Base-by-base conservation (phyloP, 129 eudicot species). In the Artemisia annua region DNA sequence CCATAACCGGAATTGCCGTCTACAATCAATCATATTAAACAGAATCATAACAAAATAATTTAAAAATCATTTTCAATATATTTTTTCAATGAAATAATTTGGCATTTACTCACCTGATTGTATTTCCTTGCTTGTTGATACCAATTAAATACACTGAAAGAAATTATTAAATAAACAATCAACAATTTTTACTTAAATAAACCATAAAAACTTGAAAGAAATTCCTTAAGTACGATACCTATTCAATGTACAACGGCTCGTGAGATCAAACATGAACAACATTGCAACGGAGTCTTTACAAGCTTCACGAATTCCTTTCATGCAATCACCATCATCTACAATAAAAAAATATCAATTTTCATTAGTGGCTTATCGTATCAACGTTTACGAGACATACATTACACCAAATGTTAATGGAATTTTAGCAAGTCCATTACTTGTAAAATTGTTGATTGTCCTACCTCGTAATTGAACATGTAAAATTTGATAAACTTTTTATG, bases 181-280 rank as follows among this genome's bases (percentile, higher is more conserved):
- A 35, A 39, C 39, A 35, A 53, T 19, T 15, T 3, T 9, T 18
- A 15, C 5, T 15, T 11, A 7, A 0, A 30, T 24, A 53, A 32
- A 14, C 51, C n/a, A 20, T 3, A 24, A 60, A 13, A 19, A 32
- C 7, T 16, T 22, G 39, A 32, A 32, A 32, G 39, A 48, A 30
- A 14, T 15, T 2, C 11, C 14, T 44, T 39, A 15, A 3, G 18
- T 2, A 15, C 10, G 7, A 26, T 84, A 89, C 96, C 90, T 87
- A 49, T 89, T 87, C 39, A 90, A 71, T 0, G 93, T 90, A 39
- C 92, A 66, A 19, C 93, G 85, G 50, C 96, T 87, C 6, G 96
- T 90, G 15, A 90, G 88, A 87, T 90, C 96, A 62, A 90, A 90
- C 96, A 90, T 87, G 78, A 85, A 87, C 53, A 90, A 35, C 73